Conservation (phyloP, 768 basidiomycete genomes). For the Suillus discolor region DNA sequence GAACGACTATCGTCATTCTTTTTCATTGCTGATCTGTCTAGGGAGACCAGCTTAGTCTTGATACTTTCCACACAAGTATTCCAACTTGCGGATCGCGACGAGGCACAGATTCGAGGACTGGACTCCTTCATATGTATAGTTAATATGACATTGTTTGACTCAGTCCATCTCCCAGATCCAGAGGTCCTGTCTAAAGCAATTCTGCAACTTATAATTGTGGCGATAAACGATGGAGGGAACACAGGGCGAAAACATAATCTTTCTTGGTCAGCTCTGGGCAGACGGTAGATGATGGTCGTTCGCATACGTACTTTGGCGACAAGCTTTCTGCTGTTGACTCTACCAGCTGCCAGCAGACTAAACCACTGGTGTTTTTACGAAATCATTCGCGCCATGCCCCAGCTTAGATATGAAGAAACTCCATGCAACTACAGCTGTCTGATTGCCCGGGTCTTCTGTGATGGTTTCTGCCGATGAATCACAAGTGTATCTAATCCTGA, state of each 20-base stretch:
- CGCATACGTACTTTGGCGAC: background rate
- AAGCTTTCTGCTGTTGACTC: background rate
- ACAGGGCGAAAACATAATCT: background rate
- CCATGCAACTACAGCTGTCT: background rate
- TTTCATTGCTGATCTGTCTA: background rate
- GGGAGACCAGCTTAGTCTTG: background rate
- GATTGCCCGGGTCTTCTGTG: background rate
- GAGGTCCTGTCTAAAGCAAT: background rate
- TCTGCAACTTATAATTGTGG: background rate
- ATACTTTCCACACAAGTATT: background rate
- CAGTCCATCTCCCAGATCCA: background rate
- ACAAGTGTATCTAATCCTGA: background rate
- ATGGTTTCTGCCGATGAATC: background rate
- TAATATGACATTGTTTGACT: background rate
- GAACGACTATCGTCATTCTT: background rate
- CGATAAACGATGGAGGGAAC: background rate
- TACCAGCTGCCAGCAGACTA: background rate
- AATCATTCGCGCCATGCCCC: background rate
- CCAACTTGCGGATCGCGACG: background rate
- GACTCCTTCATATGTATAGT: background rate
- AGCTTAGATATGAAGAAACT: background rate
- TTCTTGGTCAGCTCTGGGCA: background rate
- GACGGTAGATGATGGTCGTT: background rate
- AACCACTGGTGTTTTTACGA: background rate
- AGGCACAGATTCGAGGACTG: background rate